Evolutionary conservation across 345 rosid genomes (phyloP), one percentile per base, ranked within the genome.

Genomic region (rapeseed (Brassica napus)): DNA sequence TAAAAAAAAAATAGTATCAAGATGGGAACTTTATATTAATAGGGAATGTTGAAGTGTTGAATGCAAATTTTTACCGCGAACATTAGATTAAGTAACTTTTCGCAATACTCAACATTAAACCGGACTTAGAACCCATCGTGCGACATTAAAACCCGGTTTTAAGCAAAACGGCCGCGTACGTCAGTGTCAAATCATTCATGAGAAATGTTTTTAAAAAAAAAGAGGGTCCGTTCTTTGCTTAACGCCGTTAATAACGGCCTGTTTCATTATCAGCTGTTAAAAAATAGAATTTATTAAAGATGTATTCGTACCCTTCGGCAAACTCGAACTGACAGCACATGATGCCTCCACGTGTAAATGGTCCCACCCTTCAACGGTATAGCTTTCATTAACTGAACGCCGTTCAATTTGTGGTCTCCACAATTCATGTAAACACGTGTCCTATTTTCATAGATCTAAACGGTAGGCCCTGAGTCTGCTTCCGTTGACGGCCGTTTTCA

Each of bases 141-240:
- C 65, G 70, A 79, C 78, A 79, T 59, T 57, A 24, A 71, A 77
- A 44, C 60, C 69, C 69, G 14, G 58, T 62, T 77, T 77, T 74
- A 76, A 75, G 81, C 84, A 71, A 26, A 60, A 72, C 83, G 84
- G 85, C 68, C 57, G 73, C 64, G 35, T 73, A 83, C 83, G 84
- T 82, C 74, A 64, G 64, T 34, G 54, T 85, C 85, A 71, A 69
- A 44, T 71, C 74, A 72, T 65, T 21, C 70, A 30, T 14, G 23
- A 16, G 10, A 16, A 47, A 47, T n/a, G 2, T 3, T 30, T 30
- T 8, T 34, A 6, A 21, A 21, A 11, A 23, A 47, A 47, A 72
- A 34, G 60, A 73, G 71, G 69, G 59, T 6, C 59, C 66, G 28
- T 28, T 23, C 44, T 42, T 7, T 63, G 62, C 74, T 60, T 81